A percentile compares a stretch with the other conserved stretches of the same genome.
phyloP scores from a whole-genome alignment of 2,329 filamentous ascomycete species.

The Epichloe festucae region DNA sequence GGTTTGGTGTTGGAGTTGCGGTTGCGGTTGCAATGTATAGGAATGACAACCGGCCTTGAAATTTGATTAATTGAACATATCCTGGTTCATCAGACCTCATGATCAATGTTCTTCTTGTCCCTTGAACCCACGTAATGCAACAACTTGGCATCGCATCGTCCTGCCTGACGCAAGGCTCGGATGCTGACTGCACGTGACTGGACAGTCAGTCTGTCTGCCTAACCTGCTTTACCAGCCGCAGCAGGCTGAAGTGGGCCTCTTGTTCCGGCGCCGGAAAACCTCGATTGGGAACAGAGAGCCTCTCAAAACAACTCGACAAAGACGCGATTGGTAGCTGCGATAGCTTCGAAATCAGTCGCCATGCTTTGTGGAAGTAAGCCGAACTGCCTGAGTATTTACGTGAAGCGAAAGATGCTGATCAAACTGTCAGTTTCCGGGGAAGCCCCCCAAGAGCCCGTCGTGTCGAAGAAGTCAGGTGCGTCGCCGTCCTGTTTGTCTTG shows the following conservation, averaged over 20 bases:
- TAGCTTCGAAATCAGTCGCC: slow-evolving; percentile 17
- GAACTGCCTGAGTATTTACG: too few relatives aligned
- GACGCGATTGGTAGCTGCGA: slow-evolving; percentile 8
- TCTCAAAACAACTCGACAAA: slow-evolving; percentile 4
- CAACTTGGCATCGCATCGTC: too few relatives aligned
- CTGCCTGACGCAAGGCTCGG: not conserved
- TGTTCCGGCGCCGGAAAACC: slow-evolving; percentile 11
- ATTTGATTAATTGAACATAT: too few relatives aligned
- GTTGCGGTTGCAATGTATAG: too few relatives aligned
- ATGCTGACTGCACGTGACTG: slow-evolving; percentile 1
- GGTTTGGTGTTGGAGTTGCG: not conserved
- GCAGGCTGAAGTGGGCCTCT: slow-evolving; percentile 1
- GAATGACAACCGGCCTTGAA: not conserved
- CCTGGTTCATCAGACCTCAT: too few relatives aligned
- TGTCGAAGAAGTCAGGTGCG: slow-evolving; percentile 86
- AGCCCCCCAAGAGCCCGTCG: slow-evolving; percentile 86
- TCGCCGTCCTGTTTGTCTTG: slow-evolving; percentile 7
- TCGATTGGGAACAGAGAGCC: slow-evolving; percentile 7
- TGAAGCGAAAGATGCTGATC: not conserved
- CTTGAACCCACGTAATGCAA: not conserved
- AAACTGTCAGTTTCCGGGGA: slow-evolving; percentile 69
- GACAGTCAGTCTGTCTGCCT: not conserved
- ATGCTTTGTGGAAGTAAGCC: slow-evolving; percentile 38
- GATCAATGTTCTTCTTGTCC: not conserved
- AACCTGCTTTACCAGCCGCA: not conserved